Evolutionary conservation across 179 eudicot genomes (phyloP).

Genomic region (Carnegiea gigantea): DNA sequence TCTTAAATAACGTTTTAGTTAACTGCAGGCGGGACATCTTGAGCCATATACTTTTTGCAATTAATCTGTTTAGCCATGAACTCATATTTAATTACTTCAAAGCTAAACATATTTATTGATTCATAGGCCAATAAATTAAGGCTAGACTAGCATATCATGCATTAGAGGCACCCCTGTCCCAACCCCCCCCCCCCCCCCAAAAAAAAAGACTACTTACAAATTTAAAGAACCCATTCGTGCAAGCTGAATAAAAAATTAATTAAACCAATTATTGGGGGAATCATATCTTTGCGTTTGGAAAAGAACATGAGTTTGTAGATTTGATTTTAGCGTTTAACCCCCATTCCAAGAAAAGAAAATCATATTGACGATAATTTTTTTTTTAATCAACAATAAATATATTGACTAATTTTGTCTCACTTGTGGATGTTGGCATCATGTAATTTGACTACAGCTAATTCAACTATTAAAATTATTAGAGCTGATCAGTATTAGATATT

Average conservation of each 20-base stretch:
- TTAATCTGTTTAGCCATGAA: slow-evolving; percentile 4
- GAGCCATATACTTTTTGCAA: slow-evolving; percentile 11
- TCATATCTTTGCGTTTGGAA: neutral
- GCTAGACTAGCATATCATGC: neutral
- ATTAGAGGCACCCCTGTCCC: neutral
- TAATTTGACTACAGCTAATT: no score
- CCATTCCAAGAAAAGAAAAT: no score
- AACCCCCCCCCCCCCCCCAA: no score
- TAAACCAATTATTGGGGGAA: neutral
- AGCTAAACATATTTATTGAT: neutral
- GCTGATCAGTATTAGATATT: no score
- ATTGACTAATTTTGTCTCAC: no score
- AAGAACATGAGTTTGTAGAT: neutral
- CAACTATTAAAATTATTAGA: no score
- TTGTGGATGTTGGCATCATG: no score
- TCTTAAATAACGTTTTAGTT: neutral
- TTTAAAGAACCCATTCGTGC: neutral
- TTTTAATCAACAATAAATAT: no score
- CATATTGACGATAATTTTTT: neutral
- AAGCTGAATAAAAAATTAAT: no score
- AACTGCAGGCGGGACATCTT: neutral
- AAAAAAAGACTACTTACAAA: neutral
- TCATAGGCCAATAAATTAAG: neutral
- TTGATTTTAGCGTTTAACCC: no score
- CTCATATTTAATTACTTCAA: slow-evolving; percentile 12